Conservation (phyloP, 2,329 filamentous ascomycete genomes). For the Fusarium hostae region DNA sequence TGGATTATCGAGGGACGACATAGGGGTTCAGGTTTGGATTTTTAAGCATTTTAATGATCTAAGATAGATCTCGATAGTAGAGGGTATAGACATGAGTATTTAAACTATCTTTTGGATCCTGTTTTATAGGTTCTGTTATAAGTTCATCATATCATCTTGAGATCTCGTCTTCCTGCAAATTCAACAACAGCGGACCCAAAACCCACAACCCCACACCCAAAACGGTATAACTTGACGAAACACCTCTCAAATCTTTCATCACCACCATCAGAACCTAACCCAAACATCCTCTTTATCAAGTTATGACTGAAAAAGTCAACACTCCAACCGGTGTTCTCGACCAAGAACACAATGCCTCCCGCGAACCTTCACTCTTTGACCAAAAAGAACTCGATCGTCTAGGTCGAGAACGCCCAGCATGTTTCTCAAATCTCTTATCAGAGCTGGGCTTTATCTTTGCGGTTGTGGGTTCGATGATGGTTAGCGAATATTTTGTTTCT, state of each 20-base stretch:
- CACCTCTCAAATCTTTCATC: not conserved
- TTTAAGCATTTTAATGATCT: not conserved
- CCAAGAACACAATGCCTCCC: not conserved
- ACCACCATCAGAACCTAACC: not conserved
- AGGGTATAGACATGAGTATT: too few relatives aligned
- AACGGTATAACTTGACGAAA: not conserved
- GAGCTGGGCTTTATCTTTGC: constrained; percentile 73
- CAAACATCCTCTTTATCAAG: not conserved
- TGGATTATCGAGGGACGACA: too few relatives aligned
- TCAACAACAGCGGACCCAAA: not conserved
- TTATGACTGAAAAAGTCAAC: not conserved
- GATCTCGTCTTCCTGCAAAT: not conserved
- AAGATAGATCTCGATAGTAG: fast-evolving
- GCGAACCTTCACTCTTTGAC: constrained; percentile 9
- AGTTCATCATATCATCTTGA: not conserved
- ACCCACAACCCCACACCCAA: not conserved
- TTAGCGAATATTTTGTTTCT: constrained; percentile 79
- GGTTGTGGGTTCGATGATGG: constrained; percentile 70
- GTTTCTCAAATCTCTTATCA: constrained; percentile 63
- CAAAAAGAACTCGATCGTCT: constrained; percentile 65
- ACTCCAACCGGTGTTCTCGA: not conserved
- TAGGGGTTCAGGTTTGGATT: not conserved
- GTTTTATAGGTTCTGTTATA: not conserved
- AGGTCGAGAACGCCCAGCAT: constrained; percentile 69
- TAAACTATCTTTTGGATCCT: fast-evolving